Percentiles rank a stretch among this genome's conserved stretches.
Evolutionary conservation across 2,329 filamentous ascomycete genomes (phyloP).

Genomic region (Venturiaceae sp.): DNA sequence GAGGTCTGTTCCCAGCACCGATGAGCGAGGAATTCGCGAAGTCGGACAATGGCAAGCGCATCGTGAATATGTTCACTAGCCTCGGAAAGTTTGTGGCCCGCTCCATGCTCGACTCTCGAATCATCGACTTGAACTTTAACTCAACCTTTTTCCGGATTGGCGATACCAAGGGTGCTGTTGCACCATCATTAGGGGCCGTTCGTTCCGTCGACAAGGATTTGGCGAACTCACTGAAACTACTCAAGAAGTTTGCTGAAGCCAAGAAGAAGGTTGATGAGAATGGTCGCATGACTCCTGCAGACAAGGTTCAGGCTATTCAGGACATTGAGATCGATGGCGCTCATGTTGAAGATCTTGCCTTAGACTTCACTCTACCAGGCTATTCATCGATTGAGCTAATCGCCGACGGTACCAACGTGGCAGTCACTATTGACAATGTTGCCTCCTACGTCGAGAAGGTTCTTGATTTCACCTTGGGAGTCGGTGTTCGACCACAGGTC

Average conservation of each 20-base stretch:
- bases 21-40: conserved; percentile 69
- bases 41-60: conserved; percentile 73
- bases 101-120: conserved; percentile 95
- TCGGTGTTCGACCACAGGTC: conserved; percentile 77
- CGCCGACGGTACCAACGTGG: conserved; percentile 60
- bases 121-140: conserved; percentile 96
- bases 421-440: conserved; percentile 87
- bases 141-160: conserved; percentile 95
- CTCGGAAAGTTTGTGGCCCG: conserved; percentile 95
- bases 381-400: conserved; percentile 80
- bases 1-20: conserved; percentile 84
- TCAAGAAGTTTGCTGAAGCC: conserved; percentile 76
- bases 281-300: conserved; percentile 49
- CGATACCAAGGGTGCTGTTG: conserved; percentile 56
- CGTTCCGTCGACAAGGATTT: conserved; percentile 81
- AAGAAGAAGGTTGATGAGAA: conserved; percentile 79
- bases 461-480: conserved; percentile 83
- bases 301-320: conserved; percentile 63
- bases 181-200: conserved; percentile 79
- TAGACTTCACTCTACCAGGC: conserved; percentile 92
- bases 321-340: conserved; percentile 65
- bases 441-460: conserved; percentile 79
- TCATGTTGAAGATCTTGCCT: conserved; percentile 72
- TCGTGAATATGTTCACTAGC: conserved; percentile 81
- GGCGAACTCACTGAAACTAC: conserved; percentile 72